These are phyloP conservation scores for Hericium rajendrae DNA, from an alignment of 768 basidiomycete genomes.

Conservation along the genomic window DNA sequence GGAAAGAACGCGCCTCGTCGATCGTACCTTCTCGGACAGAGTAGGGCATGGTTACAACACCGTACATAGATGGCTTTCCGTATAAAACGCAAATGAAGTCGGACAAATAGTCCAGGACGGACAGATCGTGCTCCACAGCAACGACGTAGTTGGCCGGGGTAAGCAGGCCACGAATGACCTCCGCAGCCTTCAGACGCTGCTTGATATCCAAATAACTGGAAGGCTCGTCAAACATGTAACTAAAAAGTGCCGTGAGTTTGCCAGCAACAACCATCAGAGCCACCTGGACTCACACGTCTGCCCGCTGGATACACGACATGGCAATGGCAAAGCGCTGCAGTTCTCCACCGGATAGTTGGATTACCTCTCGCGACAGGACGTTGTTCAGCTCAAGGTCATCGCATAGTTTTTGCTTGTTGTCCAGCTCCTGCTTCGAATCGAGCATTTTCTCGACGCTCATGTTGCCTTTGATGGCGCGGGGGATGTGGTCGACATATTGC, in stretches of 20 bases:
- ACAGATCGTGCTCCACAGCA: slow-evolving; percentile 97
- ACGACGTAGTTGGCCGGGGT: slow-evolving; percentile 84
- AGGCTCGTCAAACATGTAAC: slow-evolving; percentile 98
- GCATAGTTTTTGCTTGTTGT: slow-evolving; percentile 83
- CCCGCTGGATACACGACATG: slow-evolving; percentile 89
- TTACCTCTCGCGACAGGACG: slow-evolving; percentile 77
- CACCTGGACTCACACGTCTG: slow-evolving; percentile 71
- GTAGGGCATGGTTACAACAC: slow-evolving; percentile 98
- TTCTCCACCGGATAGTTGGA: slow-evolving; percentile 90
- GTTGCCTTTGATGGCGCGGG: slow-evolving; percentile 84
- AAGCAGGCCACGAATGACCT: slow-evolving; percentile 86
- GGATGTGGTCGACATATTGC: slow-evolving; percentile 99
- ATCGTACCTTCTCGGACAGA: slow-evolving; percentile 88
- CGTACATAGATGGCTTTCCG: slow-evolving; percentile 95
- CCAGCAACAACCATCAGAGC: neutral
- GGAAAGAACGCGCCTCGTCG: neutral
- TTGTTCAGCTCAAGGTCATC: slow-evolving; percentile 81
- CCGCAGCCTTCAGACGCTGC: slow-evolving; percentile 90
- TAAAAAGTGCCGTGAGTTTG: slow-evolving; percentile 3
- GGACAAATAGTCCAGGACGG: slow-evolving; percentile 95
- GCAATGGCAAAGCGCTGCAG: slow-evolving; percentile 97
- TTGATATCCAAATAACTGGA: slow-evolving; percentile 96
- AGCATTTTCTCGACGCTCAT: slow-evolving; percentile 89
- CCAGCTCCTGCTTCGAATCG: slow-evolving; percentile 77
- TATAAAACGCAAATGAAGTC: slow-evolving; percentile 98